Base-by-base conservation (phyloP, 495 filamentous ascomycete genomes). In the Tuber melanosporum region DNA sequence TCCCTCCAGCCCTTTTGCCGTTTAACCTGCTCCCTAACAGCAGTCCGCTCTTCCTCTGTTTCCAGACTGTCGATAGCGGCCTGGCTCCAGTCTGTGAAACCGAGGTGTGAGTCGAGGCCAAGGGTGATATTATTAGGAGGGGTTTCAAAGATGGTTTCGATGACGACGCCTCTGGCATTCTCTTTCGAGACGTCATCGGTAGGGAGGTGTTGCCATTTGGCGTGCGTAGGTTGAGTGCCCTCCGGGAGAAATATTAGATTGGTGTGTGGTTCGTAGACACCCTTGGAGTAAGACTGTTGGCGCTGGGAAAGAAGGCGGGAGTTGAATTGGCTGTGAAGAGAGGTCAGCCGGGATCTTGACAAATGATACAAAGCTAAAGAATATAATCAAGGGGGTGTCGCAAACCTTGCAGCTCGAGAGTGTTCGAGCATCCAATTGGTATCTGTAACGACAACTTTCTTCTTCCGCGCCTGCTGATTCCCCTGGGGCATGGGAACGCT, bases 361-460 rank as follows among this genome's bases (percentile, higher is more conserved):
- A 62, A n/a, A 4, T 26, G 52, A 10, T 9, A 32, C 52, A 62
- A 62, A 32, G 10, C 22, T 62, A 26, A 62, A 62, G 49, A 52
- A n/a, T 4, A n/a, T 26, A 62, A 26, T 26, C 52, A 62, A n/a
- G 49, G 7, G 7, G 49, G 49, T 8, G n/a, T n/a, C 6, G 12
- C 90, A 83, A 86, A 96, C 93, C 92, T 94, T 46, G 95, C 92
- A 81, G 94, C 92, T 39, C 92, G 90, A 36, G 94, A 94, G 84
- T 99, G 95, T 85, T 98, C 94, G 36, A 94, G 85, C 89, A 95
- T 94, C 95, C 95, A 99, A 82, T 99, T 99, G n/a, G 91, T 89
- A 76, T 95, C 93, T 43, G 94, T 99, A n/a, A 99, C 90, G 39
- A 92, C 90, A 12, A 96, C 90, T 72, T 92, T 91, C 75, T 92